phyloP scores from a whole-genome alignment of 2,329 filamentous ascomycete species.

The Ceratocystis cubensis region DNA sequence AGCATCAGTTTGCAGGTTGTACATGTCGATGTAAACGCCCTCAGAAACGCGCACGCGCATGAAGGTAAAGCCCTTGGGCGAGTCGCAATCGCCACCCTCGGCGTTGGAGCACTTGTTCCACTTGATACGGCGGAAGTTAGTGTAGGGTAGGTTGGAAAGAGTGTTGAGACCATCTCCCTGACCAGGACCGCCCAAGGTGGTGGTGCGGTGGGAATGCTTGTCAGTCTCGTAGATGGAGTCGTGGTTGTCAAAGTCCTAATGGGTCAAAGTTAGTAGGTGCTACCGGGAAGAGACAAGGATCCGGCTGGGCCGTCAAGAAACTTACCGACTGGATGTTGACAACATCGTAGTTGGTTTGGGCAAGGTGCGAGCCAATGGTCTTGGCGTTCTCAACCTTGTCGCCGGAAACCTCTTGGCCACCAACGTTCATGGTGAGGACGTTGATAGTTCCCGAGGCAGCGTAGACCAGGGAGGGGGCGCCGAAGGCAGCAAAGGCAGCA shows the following conservation, averaged over 20 bases:
- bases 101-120: constrained; percentile 47
- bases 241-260: constrained; percentile 53
- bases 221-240: constrained; percentile 49
- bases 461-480: constrained; percentile 15
- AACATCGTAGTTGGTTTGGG: constrained; percentile 45
- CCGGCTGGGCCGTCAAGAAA: not conserved
- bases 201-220: constrained; percentile 46
- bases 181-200: constrained; percentile 51
- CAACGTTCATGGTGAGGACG: constrained; percentile 46
- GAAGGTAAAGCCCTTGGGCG: constrained; percentile 57
- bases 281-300: not conserved
- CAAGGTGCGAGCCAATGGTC: constrained; percentile 44
- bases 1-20: constrained; percentile 56
- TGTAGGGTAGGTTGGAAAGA: constrained; percentile 45
- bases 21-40: constrained; percentile 46
- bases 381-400: constrained; percentile 47
- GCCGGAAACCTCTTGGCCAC: constrained; percentile 48
- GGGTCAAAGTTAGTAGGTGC: constrained; percentile 3
- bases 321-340: constrained; percentile 51
- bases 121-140: constrained; percentile 43
- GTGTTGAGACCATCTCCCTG: constrained; percentile 55
- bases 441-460: constrained; percentile 32
- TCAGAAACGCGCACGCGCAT: constrained; percentile 43
- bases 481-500: constrained; percentile 14
- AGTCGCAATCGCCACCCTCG: constrained; percentile 48